Conservation (phyloP, 106 monocot species). For the Platanthera zijinensis region DNA sequence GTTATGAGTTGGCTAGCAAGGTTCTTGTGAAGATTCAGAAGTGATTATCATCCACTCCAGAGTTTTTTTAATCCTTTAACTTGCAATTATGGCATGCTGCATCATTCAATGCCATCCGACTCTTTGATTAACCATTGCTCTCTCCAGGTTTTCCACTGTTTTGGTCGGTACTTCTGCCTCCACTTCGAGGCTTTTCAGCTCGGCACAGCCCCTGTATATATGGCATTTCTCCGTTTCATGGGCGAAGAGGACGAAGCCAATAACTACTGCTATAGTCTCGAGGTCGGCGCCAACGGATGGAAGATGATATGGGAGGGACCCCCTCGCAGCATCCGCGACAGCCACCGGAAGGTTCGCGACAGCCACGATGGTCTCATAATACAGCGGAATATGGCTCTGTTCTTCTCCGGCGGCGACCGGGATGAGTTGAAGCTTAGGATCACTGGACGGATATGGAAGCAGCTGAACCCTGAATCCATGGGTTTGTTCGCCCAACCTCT, state of each 20-base stretch:
- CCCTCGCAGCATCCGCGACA: slow-evolving; percentile 21
- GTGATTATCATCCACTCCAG: too few relatives aligned
- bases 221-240: slow-evolving; percentile 23
- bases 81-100: too few relatives aligned
- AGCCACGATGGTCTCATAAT: slow-evolving; percentile 23
- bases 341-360: slow-evolving; percentile 22
- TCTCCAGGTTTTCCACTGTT: slow-evolving; percentile 21
- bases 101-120: background rate
- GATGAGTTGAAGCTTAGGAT: slow-evolving; percentile 22
- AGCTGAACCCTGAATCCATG: slow-evolving; percentile 11
- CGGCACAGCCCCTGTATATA: slow-evolving; percentile 20
- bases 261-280: slow-evolving; percentile 17
- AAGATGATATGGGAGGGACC: slow-evolving; percentile 21
- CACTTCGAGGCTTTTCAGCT: slow-evolving; percentile 24
- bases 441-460: slow-evolving; percentile 25
- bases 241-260: slow-evolving; percentile 20
- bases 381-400: slow-evolving; percentile 22
- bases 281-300: slow-evolving; percentile 17
- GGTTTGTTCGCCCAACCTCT: too few relatives aligned
- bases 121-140: background rate
- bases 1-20: too few relatives aligned
- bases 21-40: too few relatives aligned
- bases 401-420: slow-evolving; percentile 21
- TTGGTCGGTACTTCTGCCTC: slow-evolving; percentile 18
- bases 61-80: too few relatives aligned